phyloP scores from a whole-genome alignment of 495 filamentous ascomycete genomes.

The Cercophora sp. region DNA sequence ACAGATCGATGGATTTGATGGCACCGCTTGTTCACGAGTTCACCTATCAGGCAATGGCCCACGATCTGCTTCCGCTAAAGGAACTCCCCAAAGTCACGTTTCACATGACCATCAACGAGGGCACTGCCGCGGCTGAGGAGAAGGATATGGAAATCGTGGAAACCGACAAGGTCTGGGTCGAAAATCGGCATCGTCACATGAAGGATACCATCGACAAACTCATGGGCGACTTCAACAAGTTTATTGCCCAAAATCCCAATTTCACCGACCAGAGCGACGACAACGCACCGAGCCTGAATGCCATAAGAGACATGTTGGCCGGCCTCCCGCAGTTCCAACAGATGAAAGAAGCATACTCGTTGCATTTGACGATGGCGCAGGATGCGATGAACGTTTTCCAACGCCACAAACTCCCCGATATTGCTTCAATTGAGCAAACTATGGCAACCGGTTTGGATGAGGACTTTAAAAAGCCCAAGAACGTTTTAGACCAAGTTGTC shows the following conservation, averaged over 20 bases:
- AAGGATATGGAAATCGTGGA: conserved; percentile 91
- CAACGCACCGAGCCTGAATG: conserved; percentile 72
- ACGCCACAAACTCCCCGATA: conserved; percentile 73
- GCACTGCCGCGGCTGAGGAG: conserved; percentile 57
- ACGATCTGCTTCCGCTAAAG: conserved; percentile 82
- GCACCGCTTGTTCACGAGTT: conserved; percentile 91
- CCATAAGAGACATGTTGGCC: conserved; percentile 94
- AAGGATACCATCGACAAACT: conserved; percentile 94
- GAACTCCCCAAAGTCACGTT: conserved; percentile 87
- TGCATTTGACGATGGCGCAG: conserved; percentile 96
- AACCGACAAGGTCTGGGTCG: conserved; percentile 87
- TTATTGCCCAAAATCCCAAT: conserved; percentile 88
- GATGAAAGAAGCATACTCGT: conserved; percentile 89
- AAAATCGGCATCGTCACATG: conserved; percentile 93
- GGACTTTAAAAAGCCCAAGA: conserved; percentile 85
- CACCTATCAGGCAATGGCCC: conserved; percentile 97
- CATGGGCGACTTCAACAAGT: conserved; percentile 86
- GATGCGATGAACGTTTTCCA: conserved; percentile 94
- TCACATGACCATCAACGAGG: conserved; percentile 71
- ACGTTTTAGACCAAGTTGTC: conserved; percentile 78
- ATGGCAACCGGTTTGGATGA: conserved; percentile 92
- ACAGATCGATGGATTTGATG: conserved; percentile 86
- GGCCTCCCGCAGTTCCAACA: conserved; percentile 91
- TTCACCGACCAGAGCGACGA: conserved; percentile 66
- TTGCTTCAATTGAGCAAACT: conserved; percentile 79